Base-by-base conservation (phyloP, 2,329 filamentous ascomycete genomes). In the Aspergillus spinulosporus region DNA sequence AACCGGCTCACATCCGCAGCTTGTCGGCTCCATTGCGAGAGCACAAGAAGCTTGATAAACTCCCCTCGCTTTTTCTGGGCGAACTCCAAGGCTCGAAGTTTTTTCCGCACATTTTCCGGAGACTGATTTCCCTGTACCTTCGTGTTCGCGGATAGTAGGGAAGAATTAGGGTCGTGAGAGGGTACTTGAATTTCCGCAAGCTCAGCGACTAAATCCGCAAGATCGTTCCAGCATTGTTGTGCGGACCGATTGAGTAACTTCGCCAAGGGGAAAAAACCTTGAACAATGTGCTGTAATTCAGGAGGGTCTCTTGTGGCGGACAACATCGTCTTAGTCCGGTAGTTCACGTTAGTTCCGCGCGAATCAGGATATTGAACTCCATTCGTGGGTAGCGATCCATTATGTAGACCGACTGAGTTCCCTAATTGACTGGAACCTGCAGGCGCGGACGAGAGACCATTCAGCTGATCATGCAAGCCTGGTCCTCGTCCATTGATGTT, bases 21-120 rank as follows among this genome's bases (percentile, higher is more conserved):
- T 71, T 89, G 88, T 67, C 89, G 84, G 69, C 89, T 90, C 94
- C 94, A 99, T 74, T 94, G 88, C 1, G 89, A 86, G 46, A 99
- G 87, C 21, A 99, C 91, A 15, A 97, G 80, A 5, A 92, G 84
- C 76, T 99, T 97, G 71, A 96, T 90, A 80, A 95, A 97, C 76
- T 90, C 91, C 31, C 88, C 86, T 68, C 96, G 88, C 67, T 88
- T 85, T 21, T 86, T 83, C 70, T 93, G 88, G 6, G 89, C 86
- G 75, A 94, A 96, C 43, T 89, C 84, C 57, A 96, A 74, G 52
- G 97, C 73, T 36, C 80, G 75, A 29, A 84, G 76, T 74, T 96
- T 97, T 76, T 96, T 96, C 32, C 82, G 79, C 9, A 89, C 67
- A 67, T 90, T 93, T 58, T 87, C 85, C 9, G 68, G 60, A 5